These are phyloP conservation scores for Puccinia triticina DNA, from an alignment of 1,284 basidiomycete genomes.

Conservation along the genomic window DNA sequence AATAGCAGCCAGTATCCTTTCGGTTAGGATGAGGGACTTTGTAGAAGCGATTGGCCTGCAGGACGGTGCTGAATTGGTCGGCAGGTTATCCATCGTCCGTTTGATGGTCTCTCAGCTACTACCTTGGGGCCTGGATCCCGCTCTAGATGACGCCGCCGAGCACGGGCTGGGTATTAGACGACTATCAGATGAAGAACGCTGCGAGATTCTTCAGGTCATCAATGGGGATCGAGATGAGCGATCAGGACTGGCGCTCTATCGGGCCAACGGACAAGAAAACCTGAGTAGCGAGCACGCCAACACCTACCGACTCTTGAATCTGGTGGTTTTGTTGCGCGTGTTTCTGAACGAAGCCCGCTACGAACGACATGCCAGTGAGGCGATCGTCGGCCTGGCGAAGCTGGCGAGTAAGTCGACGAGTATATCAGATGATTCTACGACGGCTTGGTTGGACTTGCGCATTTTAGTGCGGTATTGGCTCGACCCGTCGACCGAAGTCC, in stretches of 20 bases:
- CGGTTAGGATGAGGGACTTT: slow-evolving; percentile 36
- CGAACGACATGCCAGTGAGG: slow-evolving; percentile 39
- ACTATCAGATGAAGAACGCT: slow-evolving; percentile 26
- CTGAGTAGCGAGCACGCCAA: slow-evolving; percentile 17
- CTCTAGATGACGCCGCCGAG: slow-evolving; percentile 18
- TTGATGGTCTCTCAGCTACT: slow-evolving; percentile 30
- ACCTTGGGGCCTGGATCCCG: slow-evolving; percentile 38
- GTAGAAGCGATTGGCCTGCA: slow-evolving; percentile 33
- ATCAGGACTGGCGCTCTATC: slow-evolving; percentile 14
- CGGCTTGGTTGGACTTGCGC: slow-evolving; percentile 30
- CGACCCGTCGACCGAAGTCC: slow-evolving; percentile 39
- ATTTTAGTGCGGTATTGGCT: slow-evolving; percentile 46
- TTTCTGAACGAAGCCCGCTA: slow-evolving; percentile 41
- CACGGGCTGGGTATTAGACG: slow-evolving; percentile 28
- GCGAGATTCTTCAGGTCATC: slow-evolving; percentile 17
- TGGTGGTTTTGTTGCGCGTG: slow-evolving; percentile 35
- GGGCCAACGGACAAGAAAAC: neutral
- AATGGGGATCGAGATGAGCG: slow-evolving; percentile 19
- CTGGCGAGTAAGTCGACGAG: neutral
- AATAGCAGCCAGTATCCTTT: slow-evolving; percentile 16
- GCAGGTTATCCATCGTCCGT: slow-evolving; percentile 30
- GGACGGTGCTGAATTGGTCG: slow-evolving; percentile 29
- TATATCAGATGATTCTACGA: neutral
- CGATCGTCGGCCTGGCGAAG: slow-evolving; percentile 33
- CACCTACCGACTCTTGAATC: slow-evolving; percentile 28